Evolutionary conservation across 2,329 filamentous ascomycete species (phyloP).

Genomic region (Colletotrichum melonis): DNA sequence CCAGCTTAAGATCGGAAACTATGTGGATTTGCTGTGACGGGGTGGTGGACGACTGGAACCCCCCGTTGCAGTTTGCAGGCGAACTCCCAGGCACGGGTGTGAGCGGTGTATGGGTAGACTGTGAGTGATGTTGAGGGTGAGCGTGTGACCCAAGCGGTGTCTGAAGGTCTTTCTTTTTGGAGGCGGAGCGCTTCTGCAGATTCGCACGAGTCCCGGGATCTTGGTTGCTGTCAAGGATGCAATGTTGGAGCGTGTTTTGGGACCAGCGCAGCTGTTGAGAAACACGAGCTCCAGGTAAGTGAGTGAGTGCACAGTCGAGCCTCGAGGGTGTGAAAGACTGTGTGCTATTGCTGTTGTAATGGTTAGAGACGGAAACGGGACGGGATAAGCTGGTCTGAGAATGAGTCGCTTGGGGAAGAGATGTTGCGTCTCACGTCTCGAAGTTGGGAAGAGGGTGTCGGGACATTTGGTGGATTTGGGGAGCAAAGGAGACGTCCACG

Average conservation of each 20-base stretch:
- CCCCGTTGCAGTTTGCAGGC: conserved; percentile 8
- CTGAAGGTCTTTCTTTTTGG: conserved; percentile 3
- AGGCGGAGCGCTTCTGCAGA: conserved; percentile 17
- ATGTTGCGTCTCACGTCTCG: conserved; percentile 35
- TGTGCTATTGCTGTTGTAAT: not conserved
- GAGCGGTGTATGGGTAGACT: not conserved
- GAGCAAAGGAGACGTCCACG: conserved; percentile 11
- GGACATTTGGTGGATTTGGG: conserved; percentile 28
- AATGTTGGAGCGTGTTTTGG: conserved; percentile 33
- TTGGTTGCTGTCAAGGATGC: conserved; percentile 35
- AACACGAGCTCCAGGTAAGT: conserved; percentile 12
- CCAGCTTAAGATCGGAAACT: conserved; percentile 33
- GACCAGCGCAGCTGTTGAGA: conserved; percentile 27
- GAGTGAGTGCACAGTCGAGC: not conserved
- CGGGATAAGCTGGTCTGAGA: conserved; percentile 33
- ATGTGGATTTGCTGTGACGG: conserved; percentile 24
- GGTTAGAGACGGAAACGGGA: conserved; percentile 24
- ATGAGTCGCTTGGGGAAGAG: conserved; percentile 27
- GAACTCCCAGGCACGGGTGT: not conserved
- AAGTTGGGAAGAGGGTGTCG: conserved; percentile 34
- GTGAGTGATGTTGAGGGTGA: not conserved
- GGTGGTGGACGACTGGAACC: conserved; percentile 12
- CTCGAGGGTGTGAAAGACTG: no score
- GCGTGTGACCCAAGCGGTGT: conserved; percentile 27
- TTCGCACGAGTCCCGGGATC: conserved; percentile 33